Evolutionary conservation across 208 protist genomes (phyloP), one percentile per base, ranked within the genome.

Genomic region (Wallacemonas sp.): DNA sequence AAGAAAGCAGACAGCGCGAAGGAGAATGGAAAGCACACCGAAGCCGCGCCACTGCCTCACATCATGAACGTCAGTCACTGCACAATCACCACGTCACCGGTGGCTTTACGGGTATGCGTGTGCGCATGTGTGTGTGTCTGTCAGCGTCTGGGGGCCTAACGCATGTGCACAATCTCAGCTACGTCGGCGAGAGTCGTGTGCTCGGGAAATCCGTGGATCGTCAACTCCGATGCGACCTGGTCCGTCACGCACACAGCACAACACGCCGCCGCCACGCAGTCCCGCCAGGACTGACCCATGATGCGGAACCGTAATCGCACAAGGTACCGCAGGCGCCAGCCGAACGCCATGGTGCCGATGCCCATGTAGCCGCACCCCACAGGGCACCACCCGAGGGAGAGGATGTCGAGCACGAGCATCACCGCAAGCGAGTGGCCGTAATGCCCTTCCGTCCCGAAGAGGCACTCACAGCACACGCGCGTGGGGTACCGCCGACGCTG

Each of bases 241-340:
- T 91, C 87, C 27, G 87, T 64, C 24, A 73, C 79, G 19, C 76
- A 57, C 13, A 80, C 58, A 3, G 84, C 81, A 34, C 73, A 76
- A 62, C 72, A 91, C 22, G 71, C 9, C 5, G n/a, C 9, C 9
- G 22, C 13, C 10, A 33, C 3, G 6, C 9, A 37, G 22, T 57
- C 50, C 24, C 32, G 10, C 50, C 50, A 57, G 17, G 50, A 8
- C 29, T 21, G n/a, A 0, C 50, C 50, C 13, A 69, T 60, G 3
- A 93, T 62, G 38, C 76, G 76, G 63, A 91, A 93, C 13, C 87
- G 87, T 13, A 70, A 74, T 1, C 84, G 83, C 22, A 91, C 54
- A 21, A 89, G 32, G 62, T 87, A 93, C 6, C 87, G 87, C 39
- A 90, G 68, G 19, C 86, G 83, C 64, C 76, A 89, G 10, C 71